A percentile compares a stretch with the other conserved stretches of the same genome.
Evolutionary conservation across 768 basidiomycete species (phyloP).

Genomic region (Gelatoporia subvermispora): DNA sequence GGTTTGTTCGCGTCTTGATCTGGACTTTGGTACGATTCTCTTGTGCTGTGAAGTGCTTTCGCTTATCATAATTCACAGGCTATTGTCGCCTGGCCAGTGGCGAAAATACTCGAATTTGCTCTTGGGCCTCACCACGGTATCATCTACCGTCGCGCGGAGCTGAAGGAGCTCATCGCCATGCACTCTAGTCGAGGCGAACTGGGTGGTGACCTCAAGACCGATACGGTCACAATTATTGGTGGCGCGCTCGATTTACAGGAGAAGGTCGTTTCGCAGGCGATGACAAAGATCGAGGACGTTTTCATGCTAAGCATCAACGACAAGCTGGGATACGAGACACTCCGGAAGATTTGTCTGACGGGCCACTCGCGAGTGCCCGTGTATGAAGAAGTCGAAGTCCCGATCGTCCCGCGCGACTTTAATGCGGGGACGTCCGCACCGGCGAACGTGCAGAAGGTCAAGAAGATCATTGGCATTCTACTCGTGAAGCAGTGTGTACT

Average conservation of each 20-base stretch:
- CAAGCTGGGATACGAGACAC: constrained; percentile 72
- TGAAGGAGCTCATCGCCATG: constrained; percentile 89
- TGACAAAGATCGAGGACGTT: constrained; percentile 75
- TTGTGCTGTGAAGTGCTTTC: neutral
- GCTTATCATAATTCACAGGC: constrained; percentile 37
- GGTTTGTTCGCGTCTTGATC: constrained; percentile 61
- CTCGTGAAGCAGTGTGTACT: constrained; percentile 88
- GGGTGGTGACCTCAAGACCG: constrained; percentile 81
- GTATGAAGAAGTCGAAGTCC: constrained; percentile 77
- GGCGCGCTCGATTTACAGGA: constrained; percentile 86
- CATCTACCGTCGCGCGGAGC: constrained; percentile 77
- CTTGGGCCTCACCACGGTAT: constrained; percentile 87
- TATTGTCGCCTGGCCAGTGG: constrained; percentile 79
- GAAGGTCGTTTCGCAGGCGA: constrained; percentile 54
- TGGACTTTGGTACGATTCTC: constrained; percentile 49
- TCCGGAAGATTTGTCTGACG: constrained; percentile 72
- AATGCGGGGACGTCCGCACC: neutral
- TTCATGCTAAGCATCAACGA: constrained; percentile 89
- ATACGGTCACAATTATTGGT: constrained; percentile 88
- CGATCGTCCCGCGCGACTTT: constrained; percentile 19
- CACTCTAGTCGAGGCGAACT: constrained; percentile 68
- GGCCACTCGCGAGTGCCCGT: constrained; percentile 87
- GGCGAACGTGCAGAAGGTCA: constrained; percentile 45
- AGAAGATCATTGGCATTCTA: constrained; percentile 82
- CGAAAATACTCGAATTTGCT: constrained; percentile 72